Base-by-base conservation (phyloP, 2,329 filamentous ascomycete genomes). In the Venturia pyrina region DNA sequence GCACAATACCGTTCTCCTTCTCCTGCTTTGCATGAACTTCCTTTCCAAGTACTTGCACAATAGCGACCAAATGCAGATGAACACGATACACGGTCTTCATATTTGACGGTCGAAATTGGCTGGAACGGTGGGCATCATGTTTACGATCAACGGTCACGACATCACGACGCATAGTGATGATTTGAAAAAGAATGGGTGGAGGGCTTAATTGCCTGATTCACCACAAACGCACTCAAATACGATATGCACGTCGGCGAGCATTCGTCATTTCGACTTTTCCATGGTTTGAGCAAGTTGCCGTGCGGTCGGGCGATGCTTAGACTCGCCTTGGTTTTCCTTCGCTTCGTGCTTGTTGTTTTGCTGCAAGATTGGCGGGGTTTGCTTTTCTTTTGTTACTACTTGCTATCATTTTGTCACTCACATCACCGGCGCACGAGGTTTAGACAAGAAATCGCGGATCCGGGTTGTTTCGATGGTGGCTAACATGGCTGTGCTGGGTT, bases 131-230 rank as follows among this genome's bases (percentile, higher is more conserved):
- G 24, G 3, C 5, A 1, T 50, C 32, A 40, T 53, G 43, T n/a
- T 62, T 28, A 62, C 37, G n/a, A 44, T 46, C 28, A 37, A 62
- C 19, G 37, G 5, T 19, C 17, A 32, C n/a, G 44, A 44, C 15
- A 62, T 62, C 44, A 48, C 40, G 60, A 62, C 40, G 60, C 19
- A 59, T 32, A 8, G 53, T 59, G 53, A 37, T 40, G 32, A n/a
- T 56, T 1, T 11, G 17, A n/a, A 59, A 59, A 62, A 64, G 44
- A 21, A 41, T 17, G 44, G 48, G 21, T 66, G 64, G 64, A 66
- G 64, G 64, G 64, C 64, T 66, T 66, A 17, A 53, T 41, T 66
- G 64, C 64, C 44, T 66, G 44, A 62, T 66, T 41, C 57, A 59
- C 40, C 57, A 59, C 40, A 59, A 11, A 59, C 28, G 28, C 32